Conservation (phyloP, 2,329 filamentous ascomycete genomes). For the Chrysosphaeria jannelii region DNA sequence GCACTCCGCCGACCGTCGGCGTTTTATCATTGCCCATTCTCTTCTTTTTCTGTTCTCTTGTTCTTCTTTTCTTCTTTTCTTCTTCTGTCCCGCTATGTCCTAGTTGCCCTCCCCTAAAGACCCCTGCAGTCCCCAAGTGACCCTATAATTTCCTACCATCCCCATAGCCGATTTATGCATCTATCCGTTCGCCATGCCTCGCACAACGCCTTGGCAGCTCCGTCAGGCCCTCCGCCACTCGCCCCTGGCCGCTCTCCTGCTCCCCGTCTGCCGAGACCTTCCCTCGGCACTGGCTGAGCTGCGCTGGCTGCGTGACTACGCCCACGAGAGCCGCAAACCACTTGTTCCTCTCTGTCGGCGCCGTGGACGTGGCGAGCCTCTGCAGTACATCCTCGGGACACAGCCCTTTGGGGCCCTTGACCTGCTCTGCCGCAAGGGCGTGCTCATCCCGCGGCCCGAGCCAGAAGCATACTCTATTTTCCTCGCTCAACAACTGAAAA, state of each 20-base stretch:
- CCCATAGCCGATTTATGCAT: too few relatives aligned
- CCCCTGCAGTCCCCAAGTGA: too few relatives aligned
- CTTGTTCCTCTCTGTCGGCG: constrained; percentile 15
- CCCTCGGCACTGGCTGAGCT: constrained; percentile 36
- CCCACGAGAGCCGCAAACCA: neutral
- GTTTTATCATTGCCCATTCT: too few relatives aligned
- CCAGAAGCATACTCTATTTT: constrained; percentile 34
- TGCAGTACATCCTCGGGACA: constrained; percentile 71
- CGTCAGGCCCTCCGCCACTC: constrained; percentile 21
- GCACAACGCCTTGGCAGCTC: constrained; percentile 26
- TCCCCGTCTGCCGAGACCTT: constrained; percentile 32
- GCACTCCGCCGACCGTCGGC: constrained; percentile 25
- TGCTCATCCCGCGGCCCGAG: constrained; percentile 62
- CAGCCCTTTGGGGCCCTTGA: constrained; percentile 72
- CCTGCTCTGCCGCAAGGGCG: constrained; percentile 42
- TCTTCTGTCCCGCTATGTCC: neutral
- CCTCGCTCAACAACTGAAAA: constrained; percentile 1
- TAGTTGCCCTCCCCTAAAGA: neutral
- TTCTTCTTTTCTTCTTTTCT: neutral
- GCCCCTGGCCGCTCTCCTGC: constrained; percentile 24
- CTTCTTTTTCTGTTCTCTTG: too few relatives aligned
- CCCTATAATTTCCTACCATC: too few relatives aligned
- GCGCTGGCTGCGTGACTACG: constrained; percentile 28
- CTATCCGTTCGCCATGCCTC: too few relatives aligned
- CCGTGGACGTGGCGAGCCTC: constrained; percentile 32